phyloP scores from a whole-genome alignment of 208 protist genomes.

The Angomonas deanei region DNA sequence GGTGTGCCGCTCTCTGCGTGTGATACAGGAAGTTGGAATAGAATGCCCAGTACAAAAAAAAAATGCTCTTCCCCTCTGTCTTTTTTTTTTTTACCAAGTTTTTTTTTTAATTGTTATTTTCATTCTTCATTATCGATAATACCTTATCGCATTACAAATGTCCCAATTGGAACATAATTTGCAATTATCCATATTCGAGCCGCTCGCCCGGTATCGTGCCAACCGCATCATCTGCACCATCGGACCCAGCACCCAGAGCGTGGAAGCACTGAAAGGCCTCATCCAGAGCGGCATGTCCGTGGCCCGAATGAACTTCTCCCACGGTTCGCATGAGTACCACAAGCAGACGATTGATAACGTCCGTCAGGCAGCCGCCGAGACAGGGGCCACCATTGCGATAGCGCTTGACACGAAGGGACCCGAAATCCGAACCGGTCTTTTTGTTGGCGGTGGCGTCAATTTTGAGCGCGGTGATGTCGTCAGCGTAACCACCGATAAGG shows the following conservation, averaged over 20 bases:
- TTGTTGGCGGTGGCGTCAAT: conserved; percentile 62
- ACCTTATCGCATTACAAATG: conserved; percentile 26
- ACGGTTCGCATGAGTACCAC: conserved; percentile 96
- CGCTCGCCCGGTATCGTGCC: conserved; percentile 64
- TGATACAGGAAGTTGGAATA: no score
- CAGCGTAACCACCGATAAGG: conserved; percentile 86
- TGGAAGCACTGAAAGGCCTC: conserved; percentile 89
- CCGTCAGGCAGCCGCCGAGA: conserved; percentile 81
- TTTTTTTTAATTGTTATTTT: not conserved
- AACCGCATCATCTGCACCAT: conserved; percentile 97
- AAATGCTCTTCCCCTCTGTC: not conserved
- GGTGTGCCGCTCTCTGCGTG: no score
- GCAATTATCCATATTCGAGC: conserved; percentile 85
- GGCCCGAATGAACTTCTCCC: conserved; percentile 97
- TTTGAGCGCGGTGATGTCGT: conserved; percentile 72
- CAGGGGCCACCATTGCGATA: conserved; percentile 89
- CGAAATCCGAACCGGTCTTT: conserved; percentile 94
- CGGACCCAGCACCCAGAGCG: conserved; percentile 92
- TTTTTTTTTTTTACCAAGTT: not conserved
- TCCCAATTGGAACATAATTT: conserved; percentile 87
- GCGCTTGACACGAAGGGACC: conserved; percentile 97
- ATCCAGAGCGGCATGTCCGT: conserved; percentile 96
- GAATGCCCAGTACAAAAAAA: no score
- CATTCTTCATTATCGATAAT: conserved; percentile 1
- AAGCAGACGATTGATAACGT: conserved; percentile 92